Base-by-base conservation (phyloP, 352 stramenopile species). In the Phytophthora podocarpi region DNA sequence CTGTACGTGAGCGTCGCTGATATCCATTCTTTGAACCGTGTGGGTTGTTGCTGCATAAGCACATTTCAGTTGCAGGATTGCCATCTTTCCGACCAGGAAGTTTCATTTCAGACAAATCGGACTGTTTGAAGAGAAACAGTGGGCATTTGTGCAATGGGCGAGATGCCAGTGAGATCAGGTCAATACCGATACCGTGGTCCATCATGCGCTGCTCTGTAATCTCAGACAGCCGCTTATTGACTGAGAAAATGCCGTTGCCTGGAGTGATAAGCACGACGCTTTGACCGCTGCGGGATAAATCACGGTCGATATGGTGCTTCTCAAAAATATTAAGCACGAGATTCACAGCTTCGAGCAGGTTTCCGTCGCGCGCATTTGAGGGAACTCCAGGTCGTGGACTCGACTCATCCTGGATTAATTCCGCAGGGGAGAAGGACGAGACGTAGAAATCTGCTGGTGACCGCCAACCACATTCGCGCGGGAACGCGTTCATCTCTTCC, bases 121-220 rank as follows among this genome's bases (percentile, higher is more conserved):
- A 87, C n/a, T 80, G 87, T 76, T 93, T 89, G 59, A 98, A 98
- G 16, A 99, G 77, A 74, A 99, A 99, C 28, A 99, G 94, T 11
- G 98, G 98, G 7, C 95, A 97, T 40, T 98, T 97, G 74, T 99
- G 97, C 7, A 99, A 72, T 26, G 98, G 97, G 10, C 96, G 97
- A 23, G 97, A 89, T 3, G 94, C 88, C 11, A 77, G 97, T 27
- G 93, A 98, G 27, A 99, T 89, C 69, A 99, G 93, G 72, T 99
- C 98, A 59, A 98, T 99, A 30, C 98, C 98, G 59, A 99, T 99
- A 37, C 97, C 98, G 72, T 99, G 97, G 66, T 99, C 97, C 97
- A 99, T 99, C 97, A 99, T 99, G 26, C 98, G 83, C 78, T 99
- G 97, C 60, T 99, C 98, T 13, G 97, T 99, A 51, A 99, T 99